phyloP scores from a whole-genome alignment of 2,329 filamentous ascomycete genomes.

The Alternaria sp. region DNA sequence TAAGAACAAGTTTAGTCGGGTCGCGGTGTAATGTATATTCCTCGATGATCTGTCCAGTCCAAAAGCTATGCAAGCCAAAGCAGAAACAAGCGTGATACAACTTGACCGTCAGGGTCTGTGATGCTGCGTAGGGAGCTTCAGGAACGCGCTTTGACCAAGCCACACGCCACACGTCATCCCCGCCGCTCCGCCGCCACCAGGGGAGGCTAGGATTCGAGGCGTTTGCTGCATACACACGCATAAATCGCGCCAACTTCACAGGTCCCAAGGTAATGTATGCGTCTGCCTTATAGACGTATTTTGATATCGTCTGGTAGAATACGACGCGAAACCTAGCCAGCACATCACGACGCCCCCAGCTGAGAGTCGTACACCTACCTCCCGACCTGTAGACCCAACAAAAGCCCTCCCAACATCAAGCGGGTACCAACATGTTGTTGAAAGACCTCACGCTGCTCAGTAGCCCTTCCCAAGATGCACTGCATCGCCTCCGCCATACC shows the following conservation, averaged over 20 bases:
- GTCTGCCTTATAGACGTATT: background rate
- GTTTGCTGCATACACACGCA: background rate
- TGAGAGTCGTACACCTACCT: background rate
- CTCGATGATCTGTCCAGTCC: background rate
- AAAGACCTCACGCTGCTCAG: conserved; percentile 22
- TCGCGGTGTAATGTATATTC: background rate
- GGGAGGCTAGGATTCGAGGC: background rate
- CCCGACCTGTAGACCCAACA: background rate
- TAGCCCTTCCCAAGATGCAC: conserved; percentile 63
- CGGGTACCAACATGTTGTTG: background rate
- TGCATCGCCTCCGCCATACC: conserved; percentile 76
- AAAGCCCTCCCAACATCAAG: too few species aligned
- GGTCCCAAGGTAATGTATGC: background rate
- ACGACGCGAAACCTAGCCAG: background rate
- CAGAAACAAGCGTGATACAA: conserved; percentile 1
- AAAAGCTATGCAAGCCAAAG: background rate
- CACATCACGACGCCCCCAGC: too few species aligned
- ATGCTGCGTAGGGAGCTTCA: conserved; percentile 1
- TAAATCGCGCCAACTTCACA: background rate
- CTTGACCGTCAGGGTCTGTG: background rate
- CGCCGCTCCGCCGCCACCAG: conserved; percentile 3
- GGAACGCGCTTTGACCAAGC: conserved; percentile 5
- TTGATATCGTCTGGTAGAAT: background rate
- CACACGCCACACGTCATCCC: conserved; percentile 20
- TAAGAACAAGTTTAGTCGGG: background rate